A percentile compares a stretch with the other conserved stretches of the same genome.
phyloP scores from a whole-genome alignment of 768 basidiomycete genomes.

The Rhodotorula taiwanensis region DNA sequence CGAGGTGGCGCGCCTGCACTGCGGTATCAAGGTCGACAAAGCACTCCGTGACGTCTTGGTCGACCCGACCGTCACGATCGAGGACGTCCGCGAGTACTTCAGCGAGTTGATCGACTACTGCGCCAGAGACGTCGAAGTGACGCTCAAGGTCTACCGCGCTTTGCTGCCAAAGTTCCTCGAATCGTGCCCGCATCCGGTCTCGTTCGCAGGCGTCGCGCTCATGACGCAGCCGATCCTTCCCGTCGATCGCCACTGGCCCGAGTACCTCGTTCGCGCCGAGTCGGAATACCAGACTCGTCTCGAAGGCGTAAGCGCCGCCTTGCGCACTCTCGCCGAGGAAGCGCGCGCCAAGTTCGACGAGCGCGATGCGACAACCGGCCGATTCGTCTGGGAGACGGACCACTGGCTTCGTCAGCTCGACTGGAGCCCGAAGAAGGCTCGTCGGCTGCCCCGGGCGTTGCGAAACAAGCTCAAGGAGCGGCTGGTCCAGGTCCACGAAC shows the following conservation, averaged over 20 bases:
- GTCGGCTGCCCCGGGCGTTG: slow-evolving; percentile 21
- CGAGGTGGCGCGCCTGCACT: slow-evolving; percentile 87
- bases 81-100: slow-evolving; percentile 52
- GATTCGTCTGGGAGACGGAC: slow-evolving; percentile 57
- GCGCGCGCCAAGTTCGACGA: slow-evolving; percentile 50
- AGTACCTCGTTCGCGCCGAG: slow-evolving; percentile 73
- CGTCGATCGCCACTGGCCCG: slow-evolving; percentile 82
- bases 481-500: not conserved
- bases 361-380: slow-evolving; percentile 43
- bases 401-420: slow-evolving; percentile 69
- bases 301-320: slow-evolving; percentile 54
- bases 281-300: slow-evolving; percentile 64
- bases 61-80: slow-evolving; percentile 43
- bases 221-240: slow-evolving; percentile 91
- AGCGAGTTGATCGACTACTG: slow-evolving; percentile 61
- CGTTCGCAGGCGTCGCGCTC: slow-evolving; percentile 78
- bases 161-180: slow-evolving; percentile 73
- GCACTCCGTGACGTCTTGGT: slow-evolving; percentile 68
- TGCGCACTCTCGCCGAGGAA: slow-evolving; percentile 63
- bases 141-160: slow-evolving; percentile 68
- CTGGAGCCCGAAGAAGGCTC: slow-evolving; percentile 71
- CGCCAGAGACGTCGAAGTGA: slow-evolving; percentile 72
- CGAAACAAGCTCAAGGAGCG: slow-evolving; percentile 23
- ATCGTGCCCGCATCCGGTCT: slow-evolving; percentile 83
- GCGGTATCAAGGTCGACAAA: slow-evolving; percentile 71